A percentile compares a stretch with the other conserved stretches of the same genome.
These are phyloP conservation scores for Heterobasidion annosum DNA, from an alignment of 1,284 basidiomycete genomes.

Conservation along the genomic window DNA sequence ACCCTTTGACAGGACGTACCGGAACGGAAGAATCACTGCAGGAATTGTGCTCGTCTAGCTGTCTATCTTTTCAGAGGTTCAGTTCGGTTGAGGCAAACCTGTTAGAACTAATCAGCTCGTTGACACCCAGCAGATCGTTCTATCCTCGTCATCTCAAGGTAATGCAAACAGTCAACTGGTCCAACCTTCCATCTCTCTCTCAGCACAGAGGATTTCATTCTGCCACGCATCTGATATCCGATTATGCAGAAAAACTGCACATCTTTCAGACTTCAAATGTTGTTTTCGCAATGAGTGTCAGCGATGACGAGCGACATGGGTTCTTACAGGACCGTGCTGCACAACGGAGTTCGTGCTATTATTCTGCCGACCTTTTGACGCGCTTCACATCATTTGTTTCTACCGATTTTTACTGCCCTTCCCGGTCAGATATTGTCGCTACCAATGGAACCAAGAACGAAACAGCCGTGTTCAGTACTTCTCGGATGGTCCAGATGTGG, in stretches of 20 bases:
- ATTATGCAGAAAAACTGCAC: conserved; percentile 15
- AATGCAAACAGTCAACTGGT: conserved; percentile 33
- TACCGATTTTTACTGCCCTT: neutral
- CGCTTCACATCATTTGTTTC: neutral
- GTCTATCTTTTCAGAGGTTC: conserved; percentile 28
- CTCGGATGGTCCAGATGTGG: neutral
- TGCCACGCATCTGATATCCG: conserved; percentile 19
- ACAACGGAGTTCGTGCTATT: neutral
- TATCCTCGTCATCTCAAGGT: conserved; percentile 27
- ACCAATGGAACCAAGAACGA: neutral
- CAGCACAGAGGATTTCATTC: conserved; percentile 25
- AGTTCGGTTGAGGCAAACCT: conserved; percentile 18
- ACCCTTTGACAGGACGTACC: conserved; percentile 33
- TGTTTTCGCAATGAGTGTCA: neutral
- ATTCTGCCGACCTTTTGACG: neutral
- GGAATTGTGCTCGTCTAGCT: conserved; percentile 26
- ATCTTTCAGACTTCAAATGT: conserved; percentile 10
- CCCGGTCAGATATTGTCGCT: neutral
- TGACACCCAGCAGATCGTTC: conserved; percentile 26
- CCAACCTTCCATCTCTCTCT: conserved; percentile 13
- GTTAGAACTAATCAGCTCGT: conserved; percentile 22
- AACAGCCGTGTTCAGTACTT: neutral
- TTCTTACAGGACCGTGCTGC: neutral
- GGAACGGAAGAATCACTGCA: conserved; percentile 37
- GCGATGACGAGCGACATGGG: neutral